Evolutionary conservation across 2,329 filamentous ascomycete species (phyloP), one percentile per base, ranked within the genome.

Genomic region (Apiospora sp.): DNA sequence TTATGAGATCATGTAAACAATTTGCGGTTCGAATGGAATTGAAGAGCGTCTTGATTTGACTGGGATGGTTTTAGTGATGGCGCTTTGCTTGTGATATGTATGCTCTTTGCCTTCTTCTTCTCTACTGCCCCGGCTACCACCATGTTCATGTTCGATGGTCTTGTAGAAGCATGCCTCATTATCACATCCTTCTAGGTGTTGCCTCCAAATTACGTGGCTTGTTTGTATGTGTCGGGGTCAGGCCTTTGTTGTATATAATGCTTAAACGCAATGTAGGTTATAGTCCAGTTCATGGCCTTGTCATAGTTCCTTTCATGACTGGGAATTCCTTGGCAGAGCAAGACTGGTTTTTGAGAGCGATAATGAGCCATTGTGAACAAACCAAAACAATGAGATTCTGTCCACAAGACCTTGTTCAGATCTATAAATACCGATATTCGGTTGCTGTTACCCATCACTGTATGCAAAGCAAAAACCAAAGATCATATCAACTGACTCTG

Each of bases 1-100:
- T 64, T 37, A 64, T 41, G 54, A 64, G 54, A 64, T 64, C 10
- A 41, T 64, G 58, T 64, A 64, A 64, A 41, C 34, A 41, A n/a
- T 41, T 64, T 64, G 58, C 34, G 34, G 41, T 1, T 41, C 19
- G 13, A 24, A 64, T 41, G 34, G n/a, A 41, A 64, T 64, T 37
- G 54, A 61, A 37, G 16, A 61, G 16, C 22, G 16, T 61, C 4
- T 0, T 58, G 51, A 22, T 19, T 58, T 58, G 1, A 34, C 16
- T 58, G 24, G 3, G 7, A 19, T 30, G 1, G 7, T 1, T 37
- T n/a, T 6, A 3, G 22, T 19, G 51, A 12, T 37, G 34, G 6
- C 37, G 27, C 30, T 61, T 58, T 27, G 2, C 54, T 37, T 61
- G 54, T 16, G 6, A 37, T 19, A 30, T 10, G 19, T 4, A 8